Percentiles rank a stretch among this genome's conserved stretches.
These are phyloP conservation scores for Cucumis cinereus DNA, from an alignment of 306 rosid genomes.

Conservation along the genomic window DNA sequence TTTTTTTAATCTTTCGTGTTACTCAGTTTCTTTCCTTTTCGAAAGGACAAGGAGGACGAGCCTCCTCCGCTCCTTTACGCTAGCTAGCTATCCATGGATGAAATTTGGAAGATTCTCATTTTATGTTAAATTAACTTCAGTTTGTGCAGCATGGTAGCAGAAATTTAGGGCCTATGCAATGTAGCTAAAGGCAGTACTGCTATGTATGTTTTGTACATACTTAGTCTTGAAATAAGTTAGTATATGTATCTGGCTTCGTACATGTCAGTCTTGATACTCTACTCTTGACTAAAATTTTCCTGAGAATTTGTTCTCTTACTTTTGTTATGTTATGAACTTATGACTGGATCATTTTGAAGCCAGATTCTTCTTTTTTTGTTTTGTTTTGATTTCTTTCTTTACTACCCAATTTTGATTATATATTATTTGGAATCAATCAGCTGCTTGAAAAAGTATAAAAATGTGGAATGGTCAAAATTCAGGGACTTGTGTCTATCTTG, in stretches of 20 bases:
- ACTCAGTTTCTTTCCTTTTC: constrained; percentile 15
- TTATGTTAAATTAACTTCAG: constrained; percentile 28
- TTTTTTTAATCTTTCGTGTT: constrained; percentile 15
- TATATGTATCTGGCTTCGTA: constrained; percentile 10
- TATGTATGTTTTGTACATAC: constrained; percentile 28
- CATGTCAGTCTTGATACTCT: background rate
- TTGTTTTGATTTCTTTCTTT: background rate
- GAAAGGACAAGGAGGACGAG: constrained; percentile 11
- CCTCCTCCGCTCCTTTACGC: constrained; percentile 12
- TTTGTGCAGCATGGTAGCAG: constrained; percentile 44
- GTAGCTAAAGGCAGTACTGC: constrained; percentile 15
- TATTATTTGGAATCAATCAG: background rate
- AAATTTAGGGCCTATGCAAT: constrained; percentile 15
- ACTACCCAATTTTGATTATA: background rate
- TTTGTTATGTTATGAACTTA: background rate
- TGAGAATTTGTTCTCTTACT: constrained; percentile 2
- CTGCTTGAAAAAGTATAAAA: background rate
- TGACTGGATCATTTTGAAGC: background rate
- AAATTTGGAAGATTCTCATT: constrained; percentile 25
- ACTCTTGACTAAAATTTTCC: background rate
- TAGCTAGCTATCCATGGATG: constrained; percentile 16
- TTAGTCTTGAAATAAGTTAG: constrained; percentile 23
- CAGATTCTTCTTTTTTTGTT: background rate
- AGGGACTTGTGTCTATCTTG: background rate
- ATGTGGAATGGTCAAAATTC: background rate